phyloP scores from a whole-genome alignment of 306 rosid genomes.

The Gleditsia sinensis region DNA sequence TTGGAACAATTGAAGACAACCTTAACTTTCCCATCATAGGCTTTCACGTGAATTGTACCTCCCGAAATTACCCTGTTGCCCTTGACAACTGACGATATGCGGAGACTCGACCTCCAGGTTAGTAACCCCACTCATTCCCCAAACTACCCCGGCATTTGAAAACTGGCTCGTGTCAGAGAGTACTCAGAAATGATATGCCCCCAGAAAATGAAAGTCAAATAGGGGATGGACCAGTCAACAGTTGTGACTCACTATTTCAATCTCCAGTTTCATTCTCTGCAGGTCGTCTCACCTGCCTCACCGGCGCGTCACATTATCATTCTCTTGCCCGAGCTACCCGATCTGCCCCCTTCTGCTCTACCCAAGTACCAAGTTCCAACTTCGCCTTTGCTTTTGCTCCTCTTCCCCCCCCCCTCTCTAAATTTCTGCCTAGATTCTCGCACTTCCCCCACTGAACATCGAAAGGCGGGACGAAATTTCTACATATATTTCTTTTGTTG shows the following conservation, averaged over 20 bases:
- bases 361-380: slow-evolving; percentile 48
- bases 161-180: slow-evolving; percentile 1
- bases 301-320: slow-evolving; percentile 46
- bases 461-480: slow-evolving; percentile 43
- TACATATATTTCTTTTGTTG: not conserved
- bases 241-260: not conserved
- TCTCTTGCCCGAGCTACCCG: slow-evolving; percentile 53
- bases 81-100: not conserved
- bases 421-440: slow-evolving; percentile 41
- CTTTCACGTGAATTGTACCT: not conserved
- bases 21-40: slow-evolving; percentile 41
- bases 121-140: not conserved
- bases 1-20: slow-evolving; percentile 56
- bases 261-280: slow-evolving; percentile 16
- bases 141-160: not conserved
- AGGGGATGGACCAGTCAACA: not conserved
- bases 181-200: not conserved
- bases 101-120: not conserved
- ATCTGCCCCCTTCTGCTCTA: slow-evolving; percentile 41
- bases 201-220: slow-evolving; percentile 26
- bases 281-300: slow-evolving; percentile 19
- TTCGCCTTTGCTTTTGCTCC: slow-evolving; percentile 37
- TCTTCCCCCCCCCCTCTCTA: slow-evolving; percentile 30
- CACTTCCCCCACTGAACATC: slow-evolving; percentile 28
- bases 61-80: not conserved